Evolutionary conservation across 208 protist genomes (phyloP).

Genomic region (Acanthamoeba lenticulata): DNA sequence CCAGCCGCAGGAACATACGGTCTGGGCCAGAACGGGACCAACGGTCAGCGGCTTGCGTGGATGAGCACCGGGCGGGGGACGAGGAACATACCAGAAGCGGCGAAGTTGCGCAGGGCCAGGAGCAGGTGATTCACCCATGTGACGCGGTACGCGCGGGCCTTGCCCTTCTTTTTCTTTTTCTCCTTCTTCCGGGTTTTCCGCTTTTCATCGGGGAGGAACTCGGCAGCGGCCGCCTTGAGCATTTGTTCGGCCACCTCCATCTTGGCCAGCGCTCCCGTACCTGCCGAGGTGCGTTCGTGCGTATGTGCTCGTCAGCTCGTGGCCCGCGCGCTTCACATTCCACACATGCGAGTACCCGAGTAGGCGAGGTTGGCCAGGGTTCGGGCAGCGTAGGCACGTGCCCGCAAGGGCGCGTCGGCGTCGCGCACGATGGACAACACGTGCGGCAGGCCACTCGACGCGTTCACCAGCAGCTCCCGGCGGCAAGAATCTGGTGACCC

Average conservation of each 20-base stretch:
- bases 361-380: background rate
- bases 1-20: background rate
- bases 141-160: background rate
- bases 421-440: background rate
- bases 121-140: background rate
- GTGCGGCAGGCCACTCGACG: background rate
- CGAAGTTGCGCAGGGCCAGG: slow-evolving; percentile 29
- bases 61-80: background rate
- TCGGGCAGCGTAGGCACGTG: background rate
- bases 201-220: background rate
- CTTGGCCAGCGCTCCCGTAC: background rate
- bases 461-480: background rate
- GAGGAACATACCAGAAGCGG: slow-evolving; percentile 2
- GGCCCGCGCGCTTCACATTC: background rate
- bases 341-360: background rate
- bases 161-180: background rate
- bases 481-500: background rate
- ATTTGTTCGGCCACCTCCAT: background rate
- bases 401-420: background rate
- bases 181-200: background rate
- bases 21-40: background rate
- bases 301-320: background rate
- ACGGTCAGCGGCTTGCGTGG: background rate
- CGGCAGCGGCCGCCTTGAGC: background rate
- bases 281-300: background rate